These are phyloP conservation scores for Bauhinia variegata DNA, from an alignment of 306 rosid genomes.

Conservation along the genomic window DNA sequence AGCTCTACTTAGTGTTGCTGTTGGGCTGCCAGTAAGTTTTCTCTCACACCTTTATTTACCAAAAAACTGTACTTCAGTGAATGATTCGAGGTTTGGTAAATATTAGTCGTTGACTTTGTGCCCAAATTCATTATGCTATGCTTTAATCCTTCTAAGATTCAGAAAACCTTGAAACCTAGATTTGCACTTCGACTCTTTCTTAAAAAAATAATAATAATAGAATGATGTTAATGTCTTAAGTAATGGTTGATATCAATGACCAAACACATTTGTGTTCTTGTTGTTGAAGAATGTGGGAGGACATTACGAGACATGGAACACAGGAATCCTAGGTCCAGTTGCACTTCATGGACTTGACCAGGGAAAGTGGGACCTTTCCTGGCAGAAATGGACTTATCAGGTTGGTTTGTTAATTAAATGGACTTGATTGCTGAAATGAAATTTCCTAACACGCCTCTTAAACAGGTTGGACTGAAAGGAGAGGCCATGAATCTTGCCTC, in stretches of 20 bases:
- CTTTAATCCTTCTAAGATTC: conserved; percentile 7
- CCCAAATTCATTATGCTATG: conserved; percentile 17
- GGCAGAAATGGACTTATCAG: conserved; percentile 99
- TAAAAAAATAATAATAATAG: background rate
- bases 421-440: conserved; percentile 14
- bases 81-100: conserved; percentile 15
- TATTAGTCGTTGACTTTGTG: conserved; percentile 1
- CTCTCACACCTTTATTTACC: conserved; percentile 30
- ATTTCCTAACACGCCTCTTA: conserved; percentile 27
- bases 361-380: conserved; percentile 89
- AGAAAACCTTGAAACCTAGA: background rate
- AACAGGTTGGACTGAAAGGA: conserved; percentile 95
- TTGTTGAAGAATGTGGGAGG: conserved; percentile 86
- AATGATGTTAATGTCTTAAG: background rate
- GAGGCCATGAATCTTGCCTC: conserved; percentile 91
- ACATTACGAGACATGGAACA: conserved; percentile 90
- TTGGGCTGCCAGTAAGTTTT: conserved; percentile 87
- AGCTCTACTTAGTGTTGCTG: conserved; percentile 91
- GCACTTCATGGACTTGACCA: conserved; percentile 90
- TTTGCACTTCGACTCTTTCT: conserved; percentile 14
- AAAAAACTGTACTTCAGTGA: conserved; percentile 24
- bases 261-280: conserved; percentile 29
- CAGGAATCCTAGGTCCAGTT: conserved; percentile 98
- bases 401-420: conserved; percentile 43
- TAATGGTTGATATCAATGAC: conserved; percentile 21